Evolutionary conservation across 192 early-diverging fungal species (phyloP).

Genomic region (Coemansia sp.): DNA sequence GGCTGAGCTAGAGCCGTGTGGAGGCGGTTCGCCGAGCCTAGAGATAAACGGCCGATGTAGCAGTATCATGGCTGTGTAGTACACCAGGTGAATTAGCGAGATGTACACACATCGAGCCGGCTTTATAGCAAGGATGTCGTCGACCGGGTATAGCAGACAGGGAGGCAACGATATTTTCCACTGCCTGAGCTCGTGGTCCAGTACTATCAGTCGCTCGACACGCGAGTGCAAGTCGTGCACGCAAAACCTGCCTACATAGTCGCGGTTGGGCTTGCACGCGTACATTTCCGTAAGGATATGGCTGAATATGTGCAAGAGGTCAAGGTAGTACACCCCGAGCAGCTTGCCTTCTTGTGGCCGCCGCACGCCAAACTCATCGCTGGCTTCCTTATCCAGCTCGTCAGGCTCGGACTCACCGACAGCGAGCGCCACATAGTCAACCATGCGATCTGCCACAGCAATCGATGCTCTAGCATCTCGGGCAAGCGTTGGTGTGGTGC

Average conservation of each 20-base stretch:
- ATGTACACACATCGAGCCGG: constrained; percentile 52
- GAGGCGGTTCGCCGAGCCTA: constrained; percentile 26
- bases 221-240: constrained; percentile 44
- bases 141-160: constrained; percentile 40
- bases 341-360: constrained; percentile 18
- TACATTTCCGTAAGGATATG: constrained; percentile 56
- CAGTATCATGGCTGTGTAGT: constrained; percentile 56
- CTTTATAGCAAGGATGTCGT: constrained; percentile 40
- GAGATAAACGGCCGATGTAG: constrained; percentile 58
- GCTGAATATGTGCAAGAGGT: constrained; percentile 48
- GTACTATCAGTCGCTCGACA: constrained; percentile 38
- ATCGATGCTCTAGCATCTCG: constrained; percentile 8
- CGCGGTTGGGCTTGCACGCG: constrained; percentile 50
- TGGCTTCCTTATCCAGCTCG: constrained; percentile 16
- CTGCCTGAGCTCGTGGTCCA: constrained; percentile 54
- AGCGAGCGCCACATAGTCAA: constrained; percentile 39
- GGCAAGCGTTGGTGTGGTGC: neutral
- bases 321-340: constrained; percentile 50
- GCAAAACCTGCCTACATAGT: constrained; percentile 33
- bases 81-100: constrained; percentile 50
- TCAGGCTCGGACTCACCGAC: constrained; percentile 43
- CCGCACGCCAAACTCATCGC: constrained; percentile 2
- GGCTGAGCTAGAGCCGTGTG: constrained; percentile 1
- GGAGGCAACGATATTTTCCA: constrained; percentile 52
- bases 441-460: constrained; percentile 50